phyloP scores from a whole-genome alignment of 1,284 basidiomycete genomes.

The Sanghuangporus baumii region DNA sequence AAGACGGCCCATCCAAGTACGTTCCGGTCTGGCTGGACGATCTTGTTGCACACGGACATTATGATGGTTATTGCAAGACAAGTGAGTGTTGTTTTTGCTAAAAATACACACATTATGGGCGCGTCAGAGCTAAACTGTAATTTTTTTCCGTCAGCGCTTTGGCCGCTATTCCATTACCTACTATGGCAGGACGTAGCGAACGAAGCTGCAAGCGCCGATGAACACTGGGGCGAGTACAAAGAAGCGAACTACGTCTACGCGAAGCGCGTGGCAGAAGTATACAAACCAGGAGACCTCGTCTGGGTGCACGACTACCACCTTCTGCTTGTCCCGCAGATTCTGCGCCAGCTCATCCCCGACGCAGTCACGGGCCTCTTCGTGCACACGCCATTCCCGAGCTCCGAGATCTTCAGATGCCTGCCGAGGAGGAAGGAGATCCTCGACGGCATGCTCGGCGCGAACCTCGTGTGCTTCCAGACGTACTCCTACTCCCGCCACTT shows the following conservation, averaged over 20 bases:
- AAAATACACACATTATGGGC: too few relatives aligned
- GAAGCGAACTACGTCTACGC: conserved; percentile 87
- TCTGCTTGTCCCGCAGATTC: conserved; percentile 82
- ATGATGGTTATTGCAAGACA: conserved; percentile 97
- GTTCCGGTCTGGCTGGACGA: conserved; percentile 93
- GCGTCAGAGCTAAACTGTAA: conserved; percentile 32
- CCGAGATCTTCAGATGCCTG: conserved; percentile 92
- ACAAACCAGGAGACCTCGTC: conserved; percentile 85
- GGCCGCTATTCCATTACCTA: conserved; percentile 98
- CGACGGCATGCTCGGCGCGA: conserved; percentile 97
- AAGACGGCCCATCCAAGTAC: conserved; percentile 41
- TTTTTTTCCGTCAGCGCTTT: conserved; percentile 47
- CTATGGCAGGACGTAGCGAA: conserved; percentile 93
- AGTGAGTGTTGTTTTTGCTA: conserved; percentile 48
- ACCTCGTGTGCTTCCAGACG: conserved; percentile 92
- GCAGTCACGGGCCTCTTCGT: conserved; percentile 90
- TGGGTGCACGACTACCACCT: conserved; percentile 94
- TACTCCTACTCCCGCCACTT: conserved; percentile 98
- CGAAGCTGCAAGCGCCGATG: conserved; percentile 77
- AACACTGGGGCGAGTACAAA: conserved; percentile 81
- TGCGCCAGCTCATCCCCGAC: conserved; percentile 74
- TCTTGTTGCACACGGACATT: conserved; percentile 87
- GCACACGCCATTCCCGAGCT: conserved; percentile 96
- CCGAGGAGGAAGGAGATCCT: conserved; percentile 90
- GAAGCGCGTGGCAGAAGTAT: conserved; percentile 67